phyloP scores from a whole-genome alignment of 441 rosid genomes.

The Populus hybrid region DNA sequence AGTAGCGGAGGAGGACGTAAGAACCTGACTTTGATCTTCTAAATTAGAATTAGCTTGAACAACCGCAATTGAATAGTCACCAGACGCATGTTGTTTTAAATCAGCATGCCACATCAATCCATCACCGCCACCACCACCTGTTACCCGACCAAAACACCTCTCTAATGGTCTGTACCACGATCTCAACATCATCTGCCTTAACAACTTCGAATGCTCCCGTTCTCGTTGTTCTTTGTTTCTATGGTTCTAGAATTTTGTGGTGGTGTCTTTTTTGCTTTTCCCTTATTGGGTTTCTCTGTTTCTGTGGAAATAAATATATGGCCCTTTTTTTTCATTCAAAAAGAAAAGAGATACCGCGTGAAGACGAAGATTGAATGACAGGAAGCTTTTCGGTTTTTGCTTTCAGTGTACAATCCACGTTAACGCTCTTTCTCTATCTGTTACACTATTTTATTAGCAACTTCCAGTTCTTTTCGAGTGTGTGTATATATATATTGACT shows the following conservation, averaged over 20 bases:
- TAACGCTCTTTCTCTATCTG: neutral
- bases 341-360: slow-evolving; percentile 45
- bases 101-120: slow-evolving; percentile 76
- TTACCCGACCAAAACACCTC: slow-evolving; percentile 52
- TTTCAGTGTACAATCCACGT: slow-evolving; percentile 39
- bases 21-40: slow-evolving; percentile 88
- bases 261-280: neutral
- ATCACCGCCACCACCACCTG: slow-evolving; percentile 36
- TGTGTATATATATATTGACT: no score
- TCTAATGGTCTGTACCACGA: slow-evolving; percentile 58
- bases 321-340: neutral
- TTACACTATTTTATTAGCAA: no score
- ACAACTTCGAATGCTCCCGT: neutral
- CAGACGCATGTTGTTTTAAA: slow-evolving; percentile 66
- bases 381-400: neutral
- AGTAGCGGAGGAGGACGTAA: slow-evolving; percentile 63
- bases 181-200: slow-evolving; percentile 46
- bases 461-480: no score
- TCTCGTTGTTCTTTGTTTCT: neutral
- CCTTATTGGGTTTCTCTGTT: neutral
- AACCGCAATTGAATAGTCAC: slow-evolving; percentile 89
- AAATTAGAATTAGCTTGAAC: slow-evolving; percentile 74
- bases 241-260: neutral
- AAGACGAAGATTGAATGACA: slow-evolving; percentile 24
- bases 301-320: slow-evolving; percentile 1